Base-by-base conservation (phyloP, 1,284 basidiomycete genomes). In the Puccinia horiana region DNA sequence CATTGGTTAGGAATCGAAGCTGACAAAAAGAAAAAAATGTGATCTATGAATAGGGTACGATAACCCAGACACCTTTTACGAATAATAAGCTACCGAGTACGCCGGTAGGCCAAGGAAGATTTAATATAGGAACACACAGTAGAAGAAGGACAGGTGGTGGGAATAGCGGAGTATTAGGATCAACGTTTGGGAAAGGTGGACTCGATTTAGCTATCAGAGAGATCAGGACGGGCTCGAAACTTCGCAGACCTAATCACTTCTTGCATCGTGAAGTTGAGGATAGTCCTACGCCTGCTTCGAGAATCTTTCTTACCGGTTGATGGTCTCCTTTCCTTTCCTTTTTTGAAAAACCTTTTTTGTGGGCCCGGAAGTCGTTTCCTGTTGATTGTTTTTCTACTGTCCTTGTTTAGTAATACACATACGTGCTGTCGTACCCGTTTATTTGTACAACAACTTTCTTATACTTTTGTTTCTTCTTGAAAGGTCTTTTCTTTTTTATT, bases 221-320 rank as follows among this genome's bases (percentile, higher is more conserved):
- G 44, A 47, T 72, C 44, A 72, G 69, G n/a, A 72, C 69, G 2
- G 69, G 69, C 29, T 72, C 69, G 26, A 72, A 49, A 49, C 69
- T 72, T 35, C 26, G 35, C 14, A 26, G 44, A 3, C 42, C 42
- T 52, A 23, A 9, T 49, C 69, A 72, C 26, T 72, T 72, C n/a
- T 52, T 72, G 1, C 69, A 72, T 32, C 42, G 69, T 8, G 69
- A 72, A 72, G 69, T 52, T 42, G 69, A 72, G 32, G 69, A 72
- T 32, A 72, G 69, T 52, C 69, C 69, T 8, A 72, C 69, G 2
- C 69, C 69, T 11, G 44, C 69, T 72, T 72, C 69, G 26, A 72
- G 69, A 42, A 72, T 72, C 37, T 72, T 72, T 29, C 47, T 72
- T 32, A 72, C 69, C 11, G 69, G 69, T 49, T 72, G 47, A 72